Base-by-base conservation (phyloP, 2,329 filamentous ascomycete genomes). In the Lasiodiplodia theobromae region DNA sequence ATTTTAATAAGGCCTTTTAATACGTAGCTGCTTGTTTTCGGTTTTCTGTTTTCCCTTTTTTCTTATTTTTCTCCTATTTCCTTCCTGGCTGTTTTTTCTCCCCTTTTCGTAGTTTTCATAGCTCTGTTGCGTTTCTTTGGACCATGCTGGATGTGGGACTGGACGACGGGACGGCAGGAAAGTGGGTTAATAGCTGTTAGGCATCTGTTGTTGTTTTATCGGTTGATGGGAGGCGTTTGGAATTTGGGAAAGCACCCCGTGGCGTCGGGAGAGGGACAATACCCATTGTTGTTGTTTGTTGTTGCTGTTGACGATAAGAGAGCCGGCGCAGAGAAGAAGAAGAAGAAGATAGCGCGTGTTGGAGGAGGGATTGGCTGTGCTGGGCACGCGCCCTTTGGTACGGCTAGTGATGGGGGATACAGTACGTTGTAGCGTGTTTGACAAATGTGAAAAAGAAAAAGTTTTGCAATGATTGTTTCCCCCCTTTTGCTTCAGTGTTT, bases 111-210 rank as follows among this genome's bases (percentile, higher is more conserved):
- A 23, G 31, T 11, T 38, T 40, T n/a, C 28, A 64, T 51, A 51
- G 34, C 47, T 49, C 37, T 57, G 31, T 57, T 23, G 18, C 44
- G 51, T 21, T 52, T n/a, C 37, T 64, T 64, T 52, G 60, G 60
- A 52, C 60, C 60, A 64, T 64, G 60, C 60, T 64, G 60, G 60
- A 38, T 64, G 60, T 64, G 60, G 60, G 23, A 47, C 44, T 47
- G n/a, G 44, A 47, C 44, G 44, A 25, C 12, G 52, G 25, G 44
- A 47, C 44, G 44, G n/a, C 8, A 11, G 44, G 44, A 47, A 47
- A 47, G 40, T 8, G 21, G 44, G n/a, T 2, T 11, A 21, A 23
- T 28, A 54, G 52, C 31, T 54, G 5, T 31, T 31, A 14, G 52
- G 49, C 14, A 23, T 52, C 16, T 25, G 1, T 6, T 34, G 23